A percentile compares a stretch with the other conserved stretches of the same genome.
Evolutionary conservation across 176 grass and related monocot species (phyloP).

Genomic region (Oryza brachyantha): DNA sequence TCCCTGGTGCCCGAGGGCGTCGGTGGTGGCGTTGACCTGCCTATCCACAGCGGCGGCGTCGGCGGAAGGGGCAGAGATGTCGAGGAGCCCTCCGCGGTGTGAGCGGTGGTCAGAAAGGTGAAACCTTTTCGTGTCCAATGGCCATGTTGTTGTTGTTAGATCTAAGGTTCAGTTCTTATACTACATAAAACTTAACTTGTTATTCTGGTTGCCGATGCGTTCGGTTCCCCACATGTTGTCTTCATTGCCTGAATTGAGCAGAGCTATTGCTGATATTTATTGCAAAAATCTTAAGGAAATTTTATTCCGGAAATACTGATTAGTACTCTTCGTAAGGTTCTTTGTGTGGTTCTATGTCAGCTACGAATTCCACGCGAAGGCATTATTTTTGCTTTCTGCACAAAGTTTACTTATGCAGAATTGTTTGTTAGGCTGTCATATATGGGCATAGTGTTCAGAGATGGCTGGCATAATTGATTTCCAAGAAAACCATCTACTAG

Average conservation of each 20-base stretch:
- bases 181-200: conserved; percentile 38
- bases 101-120: conserved; percentile 32
- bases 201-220: conserved; percentile 12
- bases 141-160: conserved; percentile 45
- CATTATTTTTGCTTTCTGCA: neutral
- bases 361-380: neutral
- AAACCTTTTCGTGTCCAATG: conserved; percentile 20
- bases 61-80: conserved; percentile 37
- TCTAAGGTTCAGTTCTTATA: conserved; percentile 30
- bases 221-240: conserved; percentile 23
- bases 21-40: conserved; percentile 24
- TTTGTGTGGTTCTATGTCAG: conserved; percentile 19
- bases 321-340: conserved; percentile 15
- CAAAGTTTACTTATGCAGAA: neutral
- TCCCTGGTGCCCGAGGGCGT: conserved; percentile 50
- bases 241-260: conserved; percentile 42
- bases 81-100: conserved; percentile 58
- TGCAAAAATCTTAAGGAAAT: neutral
- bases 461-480: neutral
- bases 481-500: too few species aligned
- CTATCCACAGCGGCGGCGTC: neutral
- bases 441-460: neutral
- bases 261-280: conserved; percentile 41
- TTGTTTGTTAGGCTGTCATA: neutral
- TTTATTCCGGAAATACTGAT: conserved; percentile 21